A percentile compares a stretch with the other conserved stretches of the same genome.
Evolutionary conservation across 768 basidiomycete species (phyloP).

Genomic region (Psilocybe tampanensis): DNA sequence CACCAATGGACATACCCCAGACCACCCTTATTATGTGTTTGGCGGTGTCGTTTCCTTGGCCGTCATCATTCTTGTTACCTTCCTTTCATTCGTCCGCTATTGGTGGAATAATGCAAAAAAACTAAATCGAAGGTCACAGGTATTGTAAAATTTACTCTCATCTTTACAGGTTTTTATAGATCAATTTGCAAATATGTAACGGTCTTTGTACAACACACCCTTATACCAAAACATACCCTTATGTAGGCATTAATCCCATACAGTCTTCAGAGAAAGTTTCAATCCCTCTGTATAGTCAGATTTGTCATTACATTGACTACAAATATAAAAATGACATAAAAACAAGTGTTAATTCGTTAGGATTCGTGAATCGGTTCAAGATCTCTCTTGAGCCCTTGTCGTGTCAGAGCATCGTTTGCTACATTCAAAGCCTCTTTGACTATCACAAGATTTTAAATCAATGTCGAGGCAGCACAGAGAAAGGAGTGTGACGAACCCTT

Average conservation of each 20-base stretch:
- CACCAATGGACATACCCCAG: slow-evolving; percentile 40
- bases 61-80: slow-evolving; percentile 44
- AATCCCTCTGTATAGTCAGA: no score
- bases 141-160: no score
- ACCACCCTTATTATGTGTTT: slow-evolving; percentile 53
- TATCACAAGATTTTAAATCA: slow-evolving; percentile 16
- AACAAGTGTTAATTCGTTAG: slow-evolving; percentile 8
- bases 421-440: slow-evolving; percentile 46
- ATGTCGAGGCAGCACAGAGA: background rate
- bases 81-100: slow-evolving; percentile 50
- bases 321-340: slow-evolving; percentile 1
- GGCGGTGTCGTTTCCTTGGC: slow-evolving; percentile 51
- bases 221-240: background rate
- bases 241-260: background rate
- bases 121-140: slow-evolving; percentile 21
- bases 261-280: background rate
- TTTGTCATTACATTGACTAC: no score
- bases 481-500: slow-evolving; percentile 37
- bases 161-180: no score
- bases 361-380: slow-evolving; percentile 27
- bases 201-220: no score
- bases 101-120: slow-evolving; percentile 68
- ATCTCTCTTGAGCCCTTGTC: slow-evolving; percentile 28
- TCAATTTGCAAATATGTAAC: no score
- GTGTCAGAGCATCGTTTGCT: slow-evolving; percentile 38